Evolutionary conservation across 1,284 basidiomycete species (phyloP), one percentile per base, ranked within the genome.

Genomic region (Papiliotrema nemorosa): DNA sequence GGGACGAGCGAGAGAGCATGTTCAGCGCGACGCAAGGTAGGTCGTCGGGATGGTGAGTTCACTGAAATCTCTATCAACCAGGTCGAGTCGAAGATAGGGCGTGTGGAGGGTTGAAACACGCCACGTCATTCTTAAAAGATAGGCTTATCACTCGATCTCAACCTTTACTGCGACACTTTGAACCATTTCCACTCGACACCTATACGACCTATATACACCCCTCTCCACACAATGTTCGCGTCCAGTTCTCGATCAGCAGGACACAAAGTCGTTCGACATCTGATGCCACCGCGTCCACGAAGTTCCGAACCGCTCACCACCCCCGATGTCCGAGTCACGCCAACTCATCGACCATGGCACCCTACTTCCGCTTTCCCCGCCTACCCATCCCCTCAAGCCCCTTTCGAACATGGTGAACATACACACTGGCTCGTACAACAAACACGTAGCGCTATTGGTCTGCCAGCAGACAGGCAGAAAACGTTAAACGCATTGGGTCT

Each of bases 361-460:
- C 22, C 37, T 16, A 25, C 48, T 26, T 33, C 27, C 3, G 10
- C 35, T n/a, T 20, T 43, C 34, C 24, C 48, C 6, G 13, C 29
- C 14, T 27, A 20, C 33, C 26, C 35, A 47, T 38, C 47, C 40
- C 26, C 34, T 9, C 20, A 31, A 14, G 36, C 47, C n/a, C 39
- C 58, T 5, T 63, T 62, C 4, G 31, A 24, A 4, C 16, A 22
- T 5, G 45, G 13, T 24, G 22, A 12, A 5, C 21, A 39, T 12
- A 49, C 39, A 10, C 75, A 76, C 64, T 78, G 76, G 65, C 74
- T 79, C 33, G 74, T 80, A 59, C 78, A 76, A 14, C 74, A 79
- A 38, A 64, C 70, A 26, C 72, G 79, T 49, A 78, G 77, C 3
- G 65, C 77, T 5, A 78, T 78, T 50, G 78, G 78, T 44, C 67